Conservation (phyloP, 495 filamentous ascomycete genomes). For the Annulohypoxylon stygium region DNA sequence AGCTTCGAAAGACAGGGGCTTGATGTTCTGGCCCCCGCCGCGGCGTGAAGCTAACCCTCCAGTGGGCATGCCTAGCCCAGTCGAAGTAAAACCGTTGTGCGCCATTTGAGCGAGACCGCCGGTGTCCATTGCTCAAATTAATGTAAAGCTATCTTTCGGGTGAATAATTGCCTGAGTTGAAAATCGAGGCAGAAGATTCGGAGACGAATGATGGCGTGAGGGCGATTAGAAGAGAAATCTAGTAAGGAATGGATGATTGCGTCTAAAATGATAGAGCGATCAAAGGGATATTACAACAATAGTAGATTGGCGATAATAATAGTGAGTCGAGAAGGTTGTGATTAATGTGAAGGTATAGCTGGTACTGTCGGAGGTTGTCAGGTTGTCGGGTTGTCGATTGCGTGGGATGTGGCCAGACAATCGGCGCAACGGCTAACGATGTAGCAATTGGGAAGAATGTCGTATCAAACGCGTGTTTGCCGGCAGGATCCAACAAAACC, state of each 20-base stretch:
- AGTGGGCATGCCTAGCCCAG: conserved; percentile 78
- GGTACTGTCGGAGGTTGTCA: conserved; percentile 15
- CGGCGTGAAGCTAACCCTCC: conserved; percentile 85
- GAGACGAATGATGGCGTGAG: conserved; percentile 17
- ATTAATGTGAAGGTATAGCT: conserved; percentile 46
- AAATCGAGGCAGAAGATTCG: conserved; percentile 37
- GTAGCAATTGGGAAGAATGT: conserved; percentile 47
- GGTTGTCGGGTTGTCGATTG: conserved; percentile 15
- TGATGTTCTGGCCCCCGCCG: conserved; percentile 80
- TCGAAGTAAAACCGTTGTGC: conserved; percentile 81
- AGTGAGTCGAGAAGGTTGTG: conserved; percentile 37
- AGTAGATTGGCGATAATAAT: conserved; percentile 40
- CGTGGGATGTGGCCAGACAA: conserved; percentile 22
- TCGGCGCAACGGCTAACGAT: conserved; percentile 39
- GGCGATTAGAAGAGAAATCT: conserved; percentile 52
- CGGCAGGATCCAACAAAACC: conserved; percentile 43
- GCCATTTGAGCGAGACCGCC: conserved; percentile 99
- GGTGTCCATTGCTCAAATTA: conserved; percentile 88
- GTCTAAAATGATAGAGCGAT: conserved; percentile 46
- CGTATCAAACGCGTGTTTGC: conserved; percentile 52
- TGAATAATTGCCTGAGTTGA: conserved; percentile 31
- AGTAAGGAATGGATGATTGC: conserved; percentile 52
- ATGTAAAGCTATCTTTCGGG: conserved; percentile 38
- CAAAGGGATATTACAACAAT: conserved; percentile 51
- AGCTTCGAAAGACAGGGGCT: conserved; percentile 82